A percentile compares a stretch with the other conserved stretches of the same genome.
Evolutionary conservation across 1,284 basidiomycete genomes (phyloP).

Genomic region (Melampsora medusae): DNA sequence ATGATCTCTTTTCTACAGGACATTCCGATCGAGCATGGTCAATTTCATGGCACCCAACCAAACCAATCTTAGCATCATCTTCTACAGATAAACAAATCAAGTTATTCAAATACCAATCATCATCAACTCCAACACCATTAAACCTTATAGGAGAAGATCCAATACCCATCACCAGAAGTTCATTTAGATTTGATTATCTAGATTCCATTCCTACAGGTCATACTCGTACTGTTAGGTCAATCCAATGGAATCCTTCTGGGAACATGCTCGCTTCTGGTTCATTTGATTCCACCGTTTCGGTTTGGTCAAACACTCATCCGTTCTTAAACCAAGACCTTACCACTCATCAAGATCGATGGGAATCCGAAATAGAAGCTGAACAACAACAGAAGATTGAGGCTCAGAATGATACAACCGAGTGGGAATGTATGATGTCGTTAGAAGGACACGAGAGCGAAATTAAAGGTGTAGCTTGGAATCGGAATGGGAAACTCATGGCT

Average conservation of each 20-base stretch:
- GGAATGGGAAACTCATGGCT: conserved; percentile 74
- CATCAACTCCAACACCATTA: conserved; percentile 39
- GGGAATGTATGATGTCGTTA: conserved; percentile 82
- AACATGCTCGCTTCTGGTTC: conserved; percentile 86
- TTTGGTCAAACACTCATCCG: conserved; percentile 69
- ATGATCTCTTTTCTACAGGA: conserved; percentile 7
- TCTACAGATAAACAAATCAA: conserved; percentile 51
- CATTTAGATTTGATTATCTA: conserved; percentile 46
- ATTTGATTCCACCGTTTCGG: conserved; percentile 86
- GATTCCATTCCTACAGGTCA: conserved; percentile 68
- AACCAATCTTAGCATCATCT: conserved; percentile 30
- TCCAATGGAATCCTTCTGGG: conserved; percentile 89
- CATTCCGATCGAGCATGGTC: conserved; percentile 42
- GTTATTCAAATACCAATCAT: conserved; percentile 46
- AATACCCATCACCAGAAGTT: conserved; percentile 49
- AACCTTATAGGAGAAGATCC: conserved; percentile 29
- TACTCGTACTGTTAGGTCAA: conserved; percentile 79
- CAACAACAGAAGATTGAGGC: conserved; percentile 55
- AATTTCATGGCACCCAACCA: conserved; percentile 31
- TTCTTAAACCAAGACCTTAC: conserved; percentile 55
- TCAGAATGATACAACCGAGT: conserved; percentile 26
- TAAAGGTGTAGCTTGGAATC: conserved; percentile 86
- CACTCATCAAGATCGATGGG: conserved; percentile 47
- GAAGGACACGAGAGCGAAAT: conserved; percentile 98
- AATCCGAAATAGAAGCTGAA: conserved; percentile 58